These are phyloP conservation scores for Ogataea paraovalis DNA, from an alignment of 805 yeast genomes.

Conservation along the genomic window DNA sequence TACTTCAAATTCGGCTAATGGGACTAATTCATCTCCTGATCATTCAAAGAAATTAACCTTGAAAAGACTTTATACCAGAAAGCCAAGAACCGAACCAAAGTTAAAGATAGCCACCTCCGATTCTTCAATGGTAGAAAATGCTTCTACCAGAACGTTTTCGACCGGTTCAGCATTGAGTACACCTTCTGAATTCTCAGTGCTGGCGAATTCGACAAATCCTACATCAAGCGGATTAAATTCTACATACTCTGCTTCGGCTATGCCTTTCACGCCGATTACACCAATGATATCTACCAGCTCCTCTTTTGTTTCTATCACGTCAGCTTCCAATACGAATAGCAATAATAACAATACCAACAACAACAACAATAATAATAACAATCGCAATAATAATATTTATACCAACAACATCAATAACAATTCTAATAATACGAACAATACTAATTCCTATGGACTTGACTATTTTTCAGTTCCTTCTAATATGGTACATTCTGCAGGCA, in stretches of 20 bases:
- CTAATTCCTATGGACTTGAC: not conserved
- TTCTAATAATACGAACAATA: not conserved
- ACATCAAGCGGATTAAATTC: conserved; percentile 4
- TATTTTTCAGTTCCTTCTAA: not conserved
- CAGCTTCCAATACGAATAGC: not conserved
- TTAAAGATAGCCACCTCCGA: not conserved
- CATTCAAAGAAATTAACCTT: conserved; percentile 11
- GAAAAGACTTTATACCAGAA: conserved; percentile 15
- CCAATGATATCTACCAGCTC: conserved; percentile 25
- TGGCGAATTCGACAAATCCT: conserved; percentile 7
- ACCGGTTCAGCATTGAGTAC: not conserved
- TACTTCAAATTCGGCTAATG: not conserved
- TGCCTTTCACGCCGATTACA: conserved; percentile 20
- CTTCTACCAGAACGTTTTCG: not conserved
- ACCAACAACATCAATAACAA: not conserved
- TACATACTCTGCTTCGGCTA: not conserved
- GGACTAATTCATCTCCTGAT: not conserved
- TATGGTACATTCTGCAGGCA: not conserved
- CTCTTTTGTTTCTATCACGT: conserved; percentile 15
- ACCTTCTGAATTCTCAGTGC: conserved; percentile 7
- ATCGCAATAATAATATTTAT: not conserved
- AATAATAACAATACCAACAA: not conserved
- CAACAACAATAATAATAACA: not conserved
- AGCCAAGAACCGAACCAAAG: conserved; percentile 9
- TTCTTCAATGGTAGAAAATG: not conserved